These are phyloP conservation scores for Pholiota conissans DNA, from an alignment of 768 basidiomycete genomes.

Conservation along the genomic window DNA sequence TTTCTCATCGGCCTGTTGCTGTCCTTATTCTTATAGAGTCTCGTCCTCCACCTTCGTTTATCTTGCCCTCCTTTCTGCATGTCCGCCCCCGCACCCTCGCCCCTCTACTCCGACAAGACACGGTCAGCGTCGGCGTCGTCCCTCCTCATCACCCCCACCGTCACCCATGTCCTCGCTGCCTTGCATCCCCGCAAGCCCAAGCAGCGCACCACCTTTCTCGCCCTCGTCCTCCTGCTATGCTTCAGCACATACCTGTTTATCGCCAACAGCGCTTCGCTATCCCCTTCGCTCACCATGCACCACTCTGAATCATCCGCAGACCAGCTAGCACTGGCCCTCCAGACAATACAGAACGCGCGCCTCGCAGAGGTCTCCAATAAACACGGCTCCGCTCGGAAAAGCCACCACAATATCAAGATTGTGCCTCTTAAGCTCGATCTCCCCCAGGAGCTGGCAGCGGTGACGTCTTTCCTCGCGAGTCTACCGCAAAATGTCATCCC, in stretches of 20 bases:
- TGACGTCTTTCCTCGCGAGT: slow-evolving; percentile 72
- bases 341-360: slow-evolving; percentile 37
- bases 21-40: neutral
- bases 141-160: slow-evolving; percentile 26
- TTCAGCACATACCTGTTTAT: slow-evolving; percentile 60
- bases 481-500: slow-evolving; percentile 79
- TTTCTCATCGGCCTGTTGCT: neutral
- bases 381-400: slow-evolving; percentile 18
- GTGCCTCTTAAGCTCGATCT: slow-evolving; percentile 48
- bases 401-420: slow-evolving; percentile 21
- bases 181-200: slow-evolving; percentile 47
- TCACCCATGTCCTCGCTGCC: slow-evolving; percentile 28
- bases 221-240: slow-evolving; percentile 49
- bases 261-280: slow-evolving; percentile 41
- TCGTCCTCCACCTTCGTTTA: neutral
- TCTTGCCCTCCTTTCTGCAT: slow-evolving; percentile 9
- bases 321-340: slow-evolving; percentile 33
- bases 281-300: slow-evolving; percentile 36
- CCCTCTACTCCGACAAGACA: slow-evolving; percentile 27
- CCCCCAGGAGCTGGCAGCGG: slow-evolving; percentile 70
- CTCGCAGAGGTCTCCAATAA: slow-evolving; percentile 19
- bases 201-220: slow-evolving; percentile 54
- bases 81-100: slow-evolving; percentile 33
- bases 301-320: slow-evolving; percentile 30
- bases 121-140: slow-evolving; percentile 18